These are phyloP conservation scores for Phytopythium mirpurense DNA, from an alignment of 352 stramenopile genomes.

Conservation along the genomic window DNA sequence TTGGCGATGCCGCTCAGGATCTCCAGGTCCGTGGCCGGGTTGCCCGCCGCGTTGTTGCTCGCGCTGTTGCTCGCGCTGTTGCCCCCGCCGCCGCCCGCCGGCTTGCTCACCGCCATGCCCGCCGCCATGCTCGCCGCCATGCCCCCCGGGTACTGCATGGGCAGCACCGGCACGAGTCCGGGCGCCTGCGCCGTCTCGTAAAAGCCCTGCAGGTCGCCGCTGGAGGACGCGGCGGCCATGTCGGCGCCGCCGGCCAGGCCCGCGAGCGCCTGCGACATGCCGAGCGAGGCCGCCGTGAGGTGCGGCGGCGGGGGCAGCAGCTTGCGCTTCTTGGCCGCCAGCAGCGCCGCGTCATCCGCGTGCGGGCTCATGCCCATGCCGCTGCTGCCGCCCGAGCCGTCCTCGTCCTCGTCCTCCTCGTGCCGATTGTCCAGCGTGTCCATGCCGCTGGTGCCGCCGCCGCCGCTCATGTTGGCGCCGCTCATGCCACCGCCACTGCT, in stretches of 20 bases:
- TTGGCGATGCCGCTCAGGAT: conserved; percentile 84
- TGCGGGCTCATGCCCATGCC: conserved; percentile 3
- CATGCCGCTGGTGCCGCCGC: background rate
- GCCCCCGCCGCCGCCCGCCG: conserved; percentile 6
- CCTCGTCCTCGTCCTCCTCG: conserved; percentile 19
- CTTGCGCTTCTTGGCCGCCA: conserved; percentile 49
- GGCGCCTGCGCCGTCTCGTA: conserved; percentile 39
- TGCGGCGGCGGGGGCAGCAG: conserved; percentile 15
- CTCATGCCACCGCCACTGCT: no score
- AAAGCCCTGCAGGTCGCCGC: conserved; percentile 46
- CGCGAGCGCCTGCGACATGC: conserved; percentile 14
- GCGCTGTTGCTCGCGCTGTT: background rate
- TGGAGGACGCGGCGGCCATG: conserved; percentile 1
- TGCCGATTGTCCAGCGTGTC: conserved; percentile 5
- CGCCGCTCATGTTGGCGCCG: no score
- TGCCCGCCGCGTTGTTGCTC: conserved; percentile 16
- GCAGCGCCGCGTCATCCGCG: background rate
- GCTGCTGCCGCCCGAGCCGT: conserved; percentile 3
- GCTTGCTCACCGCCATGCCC: conserved; percentile 11
- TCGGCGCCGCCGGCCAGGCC: background rate
- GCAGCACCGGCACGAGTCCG: conserved; percentile 40
- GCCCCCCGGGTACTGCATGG: conserved; percentile 55
- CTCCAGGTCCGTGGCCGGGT: conserved; percentile 59
- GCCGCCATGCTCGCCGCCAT: conserved; percentile 2
- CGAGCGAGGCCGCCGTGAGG: conserved; percentile 9